Evolutionary conservation across 257 asterid genomes (phyloP).

Genomic region (Rehmannia glutinosa): DNA sequence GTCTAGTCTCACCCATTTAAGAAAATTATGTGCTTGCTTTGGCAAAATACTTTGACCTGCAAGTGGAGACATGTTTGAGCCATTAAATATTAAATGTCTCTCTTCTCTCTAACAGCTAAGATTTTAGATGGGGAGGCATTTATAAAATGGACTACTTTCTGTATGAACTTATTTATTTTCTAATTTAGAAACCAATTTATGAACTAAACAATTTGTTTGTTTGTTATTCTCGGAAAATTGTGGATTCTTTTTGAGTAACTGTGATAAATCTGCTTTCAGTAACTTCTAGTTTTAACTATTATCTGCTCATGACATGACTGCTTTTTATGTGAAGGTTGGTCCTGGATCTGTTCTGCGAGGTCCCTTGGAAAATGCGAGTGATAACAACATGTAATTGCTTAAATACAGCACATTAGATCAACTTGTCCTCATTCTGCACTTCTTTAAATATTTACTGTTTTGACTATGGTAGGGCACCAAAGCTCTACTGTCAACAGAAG

Average conservation of each 20-base stretch:
- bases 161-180: neutral
- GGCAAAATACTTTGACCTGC: neutral
- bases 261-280: constrained; percentile 6
- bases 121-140: constrained; percentile 12
- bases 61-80: constrained; percentile 8
- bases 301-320: constrained; percentile 21
- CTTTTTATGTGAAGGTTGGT: constrained; percentile 59
- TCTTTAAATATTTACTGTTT: constrained; percentile 1
- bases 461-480: constrained; percentile 40
- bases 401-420: neutral
- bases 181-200: neutral
- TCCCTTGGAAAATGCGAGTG: constrained; percentile 59
- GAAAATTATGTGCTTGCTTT: neutral
- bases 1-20: neutral
- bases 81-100: neutral
- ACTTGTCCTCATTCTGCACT: constrained; percentile 7
- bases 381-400: constrained; percentile 47
- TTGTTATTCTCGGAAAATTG: neutral
- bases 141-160: neutral
- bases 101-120: constrained; percentile 7
- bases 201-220: neutral
- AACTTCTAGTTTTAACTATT: neutral
- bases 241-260: neutral
- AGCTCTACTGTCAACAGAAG: constrained; percentile 45
- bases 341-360: constrained; percentile 82